Conservation (phyloP, 805 yeast species). For the Metschnikowia amazonensis region DNA sequence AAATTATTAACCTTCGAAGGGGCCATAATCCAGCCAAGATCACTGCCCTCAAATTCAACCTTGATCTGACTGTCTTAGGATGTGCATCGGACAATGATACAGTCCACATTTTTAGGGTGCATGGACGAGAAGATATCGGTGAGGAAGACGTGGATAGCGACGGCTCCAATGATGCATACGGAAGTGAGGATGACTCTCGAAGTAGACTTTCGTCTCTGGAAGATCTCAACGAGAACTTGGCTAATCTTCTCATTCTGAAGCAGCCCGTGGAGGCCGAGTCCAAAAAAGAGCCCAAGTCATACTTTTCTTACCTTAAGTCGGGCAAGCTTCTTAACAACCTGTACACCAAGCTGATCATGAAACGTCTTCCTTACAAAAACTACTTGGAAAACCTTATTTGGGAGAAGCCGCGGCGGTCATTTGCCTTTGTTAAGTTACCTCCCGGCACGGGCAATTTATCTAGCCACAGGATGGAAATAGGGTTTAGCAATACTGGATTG, state of each 20-base stretch:
- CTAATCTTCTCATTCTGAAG: conserved; percentile 31
- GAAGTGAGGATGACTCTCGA: conserved; percentile 19
- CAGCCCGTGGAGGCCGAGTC: conserved; percentile 11
- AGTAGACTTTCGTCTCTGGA: conserved; percentile 31
- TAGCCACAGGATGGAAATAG: conserved; percentile 32
- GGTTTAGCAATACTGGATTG: conserved; percentile 30
- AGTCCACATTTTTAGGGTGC: conserved; percentile 36
- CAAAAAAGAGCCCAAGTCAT: conserved; percentile 13
- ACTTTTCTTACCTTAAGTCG: conserved; percentile 23
- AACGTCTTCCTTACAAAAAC: conserved; percentile 38
- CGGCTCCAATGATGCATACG: conserved; percentile 11
- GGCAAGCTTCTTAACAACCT: conserved; percentile 30
- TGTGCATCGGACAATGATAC: conserved; percentile 41
- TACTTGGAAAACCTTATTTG: conserved; percentile 39
- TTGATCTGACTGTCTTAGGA: conserved; percentile 32
- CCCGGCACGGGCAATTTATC: conserved; percentile 11
- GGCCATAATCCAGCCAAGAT: conserved; percentile 38
- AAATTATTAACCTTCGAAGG: conserved; percentile 34
- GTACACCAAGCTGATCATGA: conserved; percentile 37
- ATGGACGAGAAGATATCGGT: neutral
- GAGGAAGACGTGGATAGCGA: conserved; percentile 5
- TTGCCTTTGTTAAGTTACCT: conserved; percentile 39
- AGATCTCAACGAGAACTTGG: conserved; percentile 41
- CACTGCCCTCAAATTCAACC: conserved; percentile 33
- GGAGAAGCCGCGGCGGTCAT: conserved; percentile 42